Evolutionary conservation across 2,329 filamentous ascomycete species (phyloP), one percentile per base, ranked within the genome.

Genomic region (Colletotrichum sp.): DNA sequence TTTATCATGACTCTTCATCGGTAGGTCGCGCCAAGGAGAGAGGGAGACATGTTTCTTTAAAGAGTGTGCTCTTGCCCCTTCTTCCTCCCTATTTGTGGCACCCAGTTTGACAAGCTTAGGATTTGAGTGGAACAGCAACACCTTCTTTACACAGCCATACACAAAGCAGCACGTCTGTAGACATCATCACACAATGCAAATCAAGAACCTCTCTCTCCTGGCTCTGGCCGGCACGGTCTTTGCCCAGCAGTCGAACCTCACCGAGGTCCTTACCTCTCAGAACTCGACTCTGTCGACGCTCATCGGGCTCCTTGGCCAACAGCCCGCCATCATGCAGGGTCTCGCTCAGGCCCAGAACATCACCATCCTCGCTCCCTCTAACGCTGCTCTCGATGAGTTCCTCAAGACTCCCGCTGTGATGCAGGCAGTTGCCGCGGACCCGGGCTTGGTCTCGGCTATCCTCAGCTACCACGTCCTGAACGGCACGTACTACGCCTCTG

Each of bases 401-500:
- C 79, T 86, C 34, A 84, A 85, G 60, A 82, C 80, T 16, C 78
- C 83, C 4, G 59, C 5, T 36, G 44, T 52, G 8, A 13, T 16
- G 27, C 68, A 25, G 44, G 78, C 82, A 7, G 74, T 79, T 8
- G 78, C 80, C 3, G 52, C 66, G 8, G 68, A 79, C 60, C 65
- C 79, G 6, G 78, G 71, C 11, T 78, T 79, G 25, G n/a, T 84
- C 12, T 34, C 77, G 11, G 88, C 88, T 3, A 79, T 91, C n/a
- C 82, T 93, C 13, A 83, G 82, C 65, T 93, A 93, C 81, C 91
- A 93, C 79, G 86, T 92, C 22, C 80, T 92, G 15, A 88, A 89
- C 73, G 90, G 90, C 36, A 87, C 85, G 1, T 86, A 88, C 78
- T 80, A 77, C 16, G 77, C 79, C 19, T 78, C 78, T 3, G 77